Evolutionary conservation across 2,329 filamentous ascomycete species (phyloP).

Genomic region (Beauveria asiatica): DNA sequence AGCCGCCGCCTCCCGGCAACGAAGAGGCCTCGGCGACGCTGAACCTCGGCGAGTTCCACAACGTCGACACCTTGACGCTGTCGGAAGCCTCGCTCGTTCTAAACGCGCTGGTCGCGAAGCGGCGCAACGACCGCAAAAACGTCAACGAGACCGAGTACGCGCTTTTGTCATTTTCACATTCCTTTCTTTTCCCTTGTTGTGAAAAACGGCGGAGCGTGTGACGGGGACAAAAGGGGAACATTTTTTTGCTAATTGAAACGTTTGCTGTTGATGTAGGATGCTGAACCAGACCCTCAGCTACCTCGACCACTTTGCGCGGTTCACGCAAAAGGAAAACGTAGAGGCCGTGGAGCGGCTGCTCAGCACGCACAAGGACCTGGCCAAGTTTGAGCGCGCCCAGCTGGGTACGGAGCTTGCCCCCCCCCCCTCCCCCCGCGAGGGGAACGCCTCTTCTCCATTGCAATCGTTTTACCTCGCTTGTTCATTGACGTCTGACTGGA

Average conservation of each 20-base stretch:
- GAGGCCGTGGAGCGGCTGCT: slow-evolving; percentile 88
- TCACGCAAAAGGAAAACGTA: slow-evolving; percentile 91
- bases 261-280: slow-evolving; percentile 41
- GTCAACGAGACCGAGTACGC: slow-evolving; percentile 76
- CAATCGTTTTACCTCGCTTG: background rate
- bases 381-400: slow-evolving; percentile 89
- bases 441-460: too few relatives aligned
- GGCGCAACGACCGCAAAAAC: slow-evolving; percentile 70
- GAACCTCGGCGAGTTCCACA: slow-evolving; percentile 85
- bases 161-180: background rate
- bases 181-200: background rate
- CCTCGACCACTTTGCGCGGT: slow-evolving; percentile 87
- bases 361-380: slow-evolving; percentile 68
- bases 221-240: background rate
- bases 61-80: slow-evolving; percentile 84
- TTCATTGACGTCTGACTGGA: background rate
- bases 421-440: too few relatives aligned
- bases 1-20: slow-evolving; percentile 63
- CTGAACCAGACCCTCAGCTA: slow-evolving; percentile 85
- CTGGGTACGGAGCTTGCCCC: slow-evolving; percentile 52
- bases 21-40: slow-evolving; percentile 79
- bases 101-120: slow-evolving; percentile 76
- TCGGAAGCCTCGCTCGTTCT: slow-evolving; percentile 90
- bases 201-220: background rate
- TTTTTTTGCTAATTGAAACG: slow-evolving; percentile 5